Evolutionary conservation across 352 stramenopile species (phyloP), one percentile per base, ranked within the genome.

Genomic region (Pythium sukuiense): DNA sequence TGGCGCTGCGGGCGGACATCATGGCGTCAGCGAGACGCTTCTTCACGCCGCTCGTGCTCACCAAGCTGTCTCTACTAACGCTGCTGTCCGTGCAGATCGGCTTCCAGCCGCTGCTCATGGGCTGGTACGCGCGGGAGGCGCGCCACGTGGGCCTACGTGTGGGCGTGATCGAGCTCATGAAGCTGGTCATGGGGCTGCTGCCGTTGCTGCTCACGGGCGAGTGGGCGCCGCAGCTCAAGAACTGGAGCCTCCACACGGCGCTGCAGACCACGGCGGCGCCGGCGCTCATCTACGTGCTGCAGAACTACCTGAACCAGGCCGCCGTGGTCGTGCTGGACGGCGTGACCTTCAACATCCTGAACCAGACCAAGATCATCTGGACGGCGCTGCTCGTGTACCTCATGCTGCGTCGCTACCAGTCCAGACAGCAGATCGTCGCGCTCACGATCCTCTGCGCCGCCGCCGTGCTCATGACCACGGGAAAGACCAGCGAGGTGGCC

Each of bases 301-400:
- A 95, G 64, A 92, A 95, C 67, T 85, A 90, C 59, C 70, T 92
- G 11, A 95, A 93, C 68, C 81, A 93, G 59, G 81, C 80, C 20
- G 87, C 85, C 0, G 85, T 92, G 18, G 76, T 92, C 67, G 69
- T 83, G 50, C 77, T 93, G 37, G 85, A 95, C 72, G 83, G 83
- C 39, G 81, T 93, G 26, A 92, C 83, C 20, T 93, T 92, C 71
- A 95, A 93, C 70, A 81, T 95, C 33, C 71, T 95, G 33, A 93
- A 95, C 67, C 87, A 93, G 73, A 95, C 87, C 70, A 95, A 95
- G 75, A 93, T 95, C 75, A 92, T 95, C 63, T 93, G 83, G 82
- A 93, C 87, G 20, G 83, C 87, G 43, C 63, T 90, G 66, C 72
- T 93, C 46, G 87, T 93, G 49, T 95, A 95, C 69, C 56, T 90